Evolutionary conservation across 202 grass and related monocot genomes (phyloP), one percentile per base, ranked within the genome.

Genomic region (Digitaria exilis): DNA sequence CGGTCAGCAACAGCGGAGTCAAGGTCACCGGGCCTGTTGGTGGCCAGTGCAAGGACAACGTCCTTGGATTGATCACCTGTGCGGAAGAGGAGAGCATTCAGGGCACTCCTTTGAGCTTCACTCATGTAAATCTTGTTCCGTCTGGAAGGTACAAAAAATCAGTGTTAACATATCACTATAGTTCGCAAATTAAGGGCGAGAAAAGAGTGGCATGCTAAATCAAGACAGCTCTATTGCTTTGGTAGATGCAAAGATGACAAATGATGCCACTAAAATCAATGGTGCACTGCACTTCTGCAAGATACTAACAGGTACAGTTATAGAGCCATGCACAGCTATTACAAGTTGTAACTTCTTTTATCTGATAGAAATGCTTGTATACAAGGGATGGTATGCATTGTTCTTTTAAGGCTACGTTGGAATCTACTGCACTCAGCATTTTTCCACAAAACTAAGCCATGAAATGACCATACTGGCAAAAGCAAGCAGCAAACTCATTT

Each of bases 101-200:
- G 82, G 49, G 96, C 96, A 80, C 96, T 98, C 89, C 96, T 89
- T 92, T 98, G 96, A 80, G 93, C 96, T 92, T 98, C 96, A 76
- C 96, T 98, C 96, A 98, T 98, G 81, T 96, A 94, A 65, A 91
- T 98, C 89, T 96, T 98, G 65, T 98, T 98, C 43, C 96, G 87
- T 71, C 96, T 98, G 78, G 62, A 84, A 39, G 79, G 80, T 32
- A 71, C 82, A 90, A 50, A 66, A 77, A 51, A 58, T 15, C 28
- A 76, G 14, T 71, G n/a, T 5, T 64, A 25, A 66, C 76, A 59
- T 73, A 46, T 75, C 50, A 68, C 21, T 7, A 43, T 5, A 69
- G 37, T 67, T 67, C 2, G 10, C 12, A 69, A 43, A 5, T 43
- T 24, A 44, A 69, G 39, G n/a, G 22, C 3, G 12, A 16, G 39